These are phyloP conservation scores for Aspergillus wentii DNA, from an alignment of 495 filamentous ascomycete species.

Conservation along the genomic window DNA sequence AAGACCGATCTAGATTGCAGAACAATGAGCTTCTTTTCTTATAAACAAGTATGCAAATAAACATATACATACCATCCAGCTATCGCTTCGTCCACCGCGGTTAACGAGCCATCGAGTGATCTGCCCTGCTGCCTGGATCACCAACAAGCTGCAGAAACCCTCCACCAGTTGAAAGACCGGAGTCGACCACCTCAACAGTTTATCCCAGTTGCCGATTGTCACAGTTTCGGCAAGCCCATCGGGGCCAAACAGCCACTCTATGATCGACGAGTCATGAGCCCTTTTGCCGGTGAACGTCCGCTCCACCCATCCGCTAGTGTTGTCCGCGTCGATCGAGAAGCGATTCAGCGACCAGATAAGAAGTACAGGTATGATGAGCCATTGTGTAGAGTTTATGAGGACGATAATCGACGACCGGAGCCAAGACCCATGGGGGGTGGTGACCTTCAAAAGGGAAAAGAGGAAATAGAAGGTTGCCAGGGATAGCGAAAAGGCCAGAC, in stretches of 20 bases:
- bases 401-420: slow-evolving; percentile 62
- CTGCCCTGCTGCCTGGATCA: slow-evolving; percentile 91
- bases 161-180: slow-evolving; percentile 91
- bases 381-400: slow-evolving; percentile 69
- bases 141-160: slow-evolving; percentile 92
- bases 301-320: slow-evolving; percentile 68
- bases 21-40: slow-evolving; percentile 16
- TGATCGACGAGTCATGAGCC: slow-evolving; percentile 57
- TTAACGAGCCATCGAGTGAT: slow-evolving; percentile 97
- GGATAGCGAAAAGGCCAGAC: slow-evolving; percentile 84
- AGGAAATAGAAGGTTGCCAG: slow-evolving; percentile 86
- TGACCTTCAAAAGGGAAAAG: slow-evolving; percentile 73
- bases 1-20: slow-evolving; percentile 65
- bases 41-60: slow-evolving; percentile 1
- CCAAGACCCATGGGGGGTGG: slow-evolving; percentile 74
- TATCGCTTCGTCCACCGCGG: slow-evolving; percentile 78
- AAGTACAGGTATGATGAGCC: slow-evolving; percentile 73
- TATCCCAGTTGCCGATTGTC: slow-evolving; percentile 85
- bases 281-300: slow-evolving; percentile 68
- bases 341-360: slow-evolving; percentile 93
- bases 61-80: slow-evolving; percentile 78
- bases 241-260: slow-evolving; percentile 79
- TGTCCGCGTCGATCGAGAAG: slow-evolving; percentile 81
- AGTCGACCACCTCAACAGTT: slow-evolving; percentile 84
- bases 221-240: slow-evolving; percentile 72